A percentile compares a stretch with the other conserved stretches of the same genome.
Conservation (phyloP, 2,329 filamentous ascomycete species). For the Sclerotinia subarctica region DNA sequence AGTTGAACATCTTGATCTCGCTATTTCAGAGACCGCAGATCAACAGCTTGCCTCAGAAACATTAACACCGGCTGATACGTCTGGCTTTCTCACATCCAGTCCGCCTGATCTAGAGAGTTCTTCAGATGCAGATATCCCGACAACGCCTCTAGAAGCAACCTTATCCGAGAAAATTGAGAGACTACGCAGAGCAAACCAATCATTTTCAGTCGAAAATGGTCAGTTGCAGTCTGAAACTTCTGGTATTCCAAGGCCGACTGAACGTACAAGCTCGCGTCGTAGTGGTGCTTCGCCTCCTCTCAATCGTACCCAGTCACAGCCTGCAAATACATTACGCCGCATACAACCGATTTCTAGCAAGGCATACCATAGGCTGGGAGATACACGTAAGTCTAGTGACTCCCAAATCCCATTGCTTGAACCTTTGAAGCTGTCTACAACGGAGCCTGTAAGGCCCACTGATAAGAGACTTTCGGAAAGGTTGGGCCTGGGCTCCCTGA, state of each 20-base stretch:
- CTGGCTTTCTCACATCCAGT: slow-evolving; percentile 18
- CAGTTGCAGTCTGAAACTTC: slow-evolving; percentile 30
- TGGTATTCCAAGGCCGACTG: slow-evolving; percentile 37
- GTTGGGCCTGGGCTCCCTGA: slow-evolving; percentile 63
- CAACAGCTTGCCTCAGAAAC: slow-evolving; percentile 22
- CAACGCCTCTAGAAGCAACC: slow-evolving; percentile 27
- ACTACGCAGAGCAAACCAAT: slow-evolving; percentile 29
- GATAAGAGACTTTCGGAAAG: slow-evolving; percentile 76
- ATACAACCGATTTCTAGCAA: slow-evolving; percentile 29
- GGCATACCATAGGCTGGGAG: slow-evolving; percentile 26
- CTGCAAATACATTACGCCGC: slow-evolving; percentile 37
- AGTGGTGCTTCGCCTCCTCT: slow-evolving; percentile 36
- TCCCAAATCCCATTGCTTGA: slow-evolving; percentile 28
- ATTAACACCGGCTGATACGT: slow-evolving; percentile 20
- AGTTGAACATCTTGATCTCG: slow-evolving; percentile 60
- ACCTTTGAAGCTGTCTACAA: slow-evolving; percentile 28
- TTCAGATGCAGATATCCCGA: slow-evolving; percentile 12
- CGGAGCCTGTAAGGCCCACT: slow-evolving; percentile 33
- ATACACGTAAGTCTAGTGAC: slow-evolving; percentile 27
- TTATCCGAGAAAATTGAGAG: slow-evolving; percentile 37
- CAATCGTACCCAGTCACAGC: slow-evolving; percentile 38
- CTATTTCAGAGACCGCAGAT: slow-evolving; percentile 39
- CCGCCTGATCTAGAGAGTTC: slow-evolving; percentile 5
- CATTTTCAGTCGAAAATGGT: slow-evolving; percentile 22
- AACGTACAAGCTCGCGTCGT: slow-evolving; percentile 32